phyloP scores from a whole-genome alignment of 2,329 filamentous ascomycete species.

The Corinectria fuckeliana region DNA sequence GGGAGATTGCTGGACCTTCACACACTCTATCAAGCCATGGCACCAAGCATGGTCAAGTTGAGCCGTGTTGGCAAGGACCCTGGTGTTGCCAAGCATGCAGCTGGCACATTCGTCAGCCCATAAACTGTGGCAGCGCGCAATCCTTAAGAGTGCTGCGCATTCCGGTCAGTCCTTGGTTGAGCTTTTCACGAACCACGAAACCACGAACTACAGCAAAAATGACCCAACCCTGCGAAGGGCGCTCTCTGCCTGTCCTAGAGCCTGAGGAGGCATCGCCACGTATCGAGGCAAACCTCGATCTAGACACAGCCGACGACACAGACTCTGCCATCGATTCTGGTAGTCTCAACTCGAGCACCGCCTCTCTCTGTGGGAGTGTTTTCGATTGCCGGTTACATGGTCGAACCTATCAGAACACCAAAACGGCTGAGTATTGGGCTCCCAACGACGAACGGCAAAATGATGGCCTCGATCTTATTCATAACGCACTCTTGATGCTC shows the following conservation, averaged over 20 bases:
- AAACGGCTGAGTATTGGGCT: constrained; percentile 39
- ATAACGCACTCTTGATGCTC: constrained; percentile 36
- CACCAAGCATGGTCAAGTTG: neutral
- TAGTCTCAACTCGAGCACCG: constrained; percentile 37
- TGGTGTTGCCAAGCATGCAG: neutral
- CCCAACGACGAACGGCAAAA: constrained; percentile 38
- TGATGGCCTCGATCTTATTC: constrained; percentile 35
- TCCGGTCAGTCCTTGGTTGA: neutral
- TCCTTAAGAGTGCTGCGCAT: neutral
- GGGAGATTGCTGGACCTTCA: neutral
- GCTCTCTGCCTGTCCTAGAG: neutral
- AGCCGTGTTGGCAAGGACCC: neutral
- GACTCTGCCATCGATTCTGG: constrained; percentile 3
- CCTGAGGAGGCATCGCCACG: neutral
- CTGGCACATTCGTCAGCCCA: neutral
- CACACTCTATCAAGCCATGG: neutral
- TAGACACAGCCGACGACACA: neutral
- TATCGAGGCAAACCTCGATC: neutral
- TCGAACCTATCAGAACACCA: constrained; percentile 41
- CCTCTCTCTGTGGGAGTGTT: constrained; percentile 43
- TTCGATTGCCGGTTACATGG: constrained; percentile 41
- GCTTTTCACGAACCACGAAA: too few species aligned
- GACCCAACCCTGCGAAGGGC: neutral
- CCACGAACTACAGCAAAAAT: neutral
- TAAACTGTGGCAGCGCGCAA: neutral